Percentiles rank a stretch among this genome's conserved stretches.
phyloP scores from a whole-genome alignment of 495 filamentous ascomycete genomes.

The Xylaria grammica region DNA sequence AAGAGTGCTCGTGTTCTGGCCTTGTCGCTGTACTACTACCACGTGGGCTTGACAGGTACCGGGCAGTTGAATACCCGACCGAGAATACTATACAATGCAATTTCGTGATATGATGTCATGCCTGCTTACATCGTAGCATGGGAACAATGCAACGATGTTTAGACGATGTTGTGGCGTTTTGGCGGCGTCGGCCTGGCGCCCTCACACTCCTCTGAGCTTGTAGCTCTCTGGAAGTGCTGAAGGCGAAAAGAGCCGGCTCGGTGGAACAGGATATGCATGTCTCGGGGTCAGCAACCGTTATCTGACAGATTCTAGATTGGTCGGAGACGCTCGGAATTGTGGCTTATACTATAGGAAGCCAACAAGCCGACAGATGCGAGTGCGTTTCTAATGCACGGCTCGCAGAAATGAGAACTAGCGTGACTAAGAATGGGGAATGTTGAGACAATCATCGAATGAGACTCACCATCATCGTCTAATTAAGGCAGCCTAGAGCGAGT shows the following conservation, averaged over 20 bases:
- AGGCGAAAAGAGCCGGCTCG: not conserved
- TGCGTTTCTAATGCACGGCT: not conserved
- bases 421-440: not conserved
- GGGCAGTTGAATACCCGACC: not conserved
- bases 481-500: not conserved
- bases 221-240: not conserved
- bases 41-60: slow-evolving; percentile 12
- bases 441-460: not conserved
- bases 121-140: not conserved
- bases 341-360: no score
- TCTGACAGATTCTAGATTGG: slow-evolving; percentile 8
- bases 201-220: not conserved
- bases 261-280: slow-evolving; percentile 18
- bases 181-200: slow-evolving; percentile 4
- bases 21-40: not conserved
- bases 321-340: not conserved
- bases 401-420: not conserved
- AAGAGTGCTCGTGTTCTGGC: not conserved
- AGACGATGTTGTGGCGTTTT: slow-evolving; percentile 1
- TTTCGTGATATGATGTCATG: slow-evolving; percentile 1
- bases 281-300: slow-evolving; percentile 6
- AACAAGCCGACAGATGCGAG: not conserved
- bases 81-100: not conserved
- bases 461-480: not conserved
- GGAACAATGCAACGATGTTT: slow-evolving; percentile 8